Base-by-base conservation (phyloP, 495 filamentous ascomycete genomes). In the Daldinia loculata region DNA sequence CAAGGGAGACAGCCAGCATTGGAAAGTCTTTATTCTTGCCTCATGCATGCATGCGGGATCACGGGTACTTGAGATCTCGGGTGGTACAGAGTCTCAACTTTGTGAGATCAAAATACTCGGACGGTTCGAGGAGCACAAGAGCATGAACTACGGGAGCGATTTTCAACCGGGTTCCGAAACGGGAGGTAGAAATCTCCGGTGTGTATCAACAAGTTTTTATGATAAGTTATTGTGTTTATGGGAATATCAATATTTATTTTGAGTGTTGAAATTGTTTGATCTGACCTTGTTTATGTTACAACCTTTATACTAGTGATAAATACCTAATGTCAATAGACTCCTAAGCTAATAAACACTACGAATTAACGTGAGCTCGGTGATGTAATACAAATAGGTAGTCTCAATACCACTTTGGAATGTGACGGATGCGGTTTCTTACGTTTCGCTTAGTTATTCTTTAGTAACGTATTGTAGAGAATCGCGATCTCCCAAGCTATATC, bases 91-190 rank as follows among this genome's bases (percentile, higher is more conserved):
- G n/a, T 50, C 73, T 9, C 51, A 71, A 11, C 69, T 80, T n/a
- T 93, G 90, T 85, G 74, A 75, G 15, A 90, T 94, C 70, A 80
- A 86, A 55, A 84, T 95, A 15, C 67, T 97, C 43, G 90, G 87
- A 2, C 85, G 85, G 69, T 95, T 95, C 74, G 92, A 91, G 62
- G 92, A 94, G 77, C 93, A 98, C 80, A 83, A 92, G 81, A 97
- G 93, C 77, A 97, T 98, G 95, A 95, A 95, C 74, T 99, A 99
- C 78, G 95, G 90, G 14, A 91, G 92, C 67, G 93, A 93, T 81
- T 86, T 91, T 29, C 88, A 89, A 79, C 80, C 84, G 14, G 72
- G 66, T 26, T 53, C 39, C 29, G 66, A 66, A 64, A 67, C 61
- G 27, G 59, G 34, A 34, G 71, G 77, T 34, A 38, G 57, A 61